phyloP scores from a whole-genome alignment of 176 grass and related monocot genomes.

The Oryza australiensis region DNA sequence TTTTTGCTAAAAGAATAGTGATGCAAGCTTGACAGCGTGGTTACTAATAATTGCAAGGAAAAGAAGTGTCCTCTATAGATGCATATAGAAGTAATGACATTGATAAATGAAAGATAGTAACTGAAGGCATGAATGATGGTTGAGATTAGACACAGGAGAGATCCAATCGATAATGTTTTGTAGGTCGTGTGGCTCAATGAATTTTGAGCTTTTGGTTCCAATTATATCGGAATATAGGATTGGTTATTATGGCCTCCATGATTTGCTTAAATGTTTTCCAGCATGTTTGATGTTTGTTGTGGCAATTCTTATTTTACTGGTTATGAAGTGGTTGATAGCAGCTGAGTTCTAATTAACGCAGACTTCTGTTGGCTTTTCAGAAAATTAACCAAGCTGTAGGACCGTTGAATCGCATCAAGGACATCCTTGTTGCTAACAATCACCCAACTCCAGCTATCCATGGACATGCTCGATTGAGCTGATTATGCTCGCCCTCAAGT shows the following conservation, averaged over 20 bases:
- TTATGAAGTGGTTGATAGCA: neutral
- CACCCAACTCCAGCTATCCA: conserved; percentile 31
- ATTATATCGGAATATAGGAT: no score
- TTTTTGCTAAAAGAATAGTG: no score
- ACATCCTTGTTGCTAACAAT: conserved; percentile 48
- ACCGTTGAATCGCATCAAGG: conserved; percentile 56
- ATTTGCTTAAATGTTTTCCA: neutral
- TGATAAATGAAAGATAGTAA: no score
- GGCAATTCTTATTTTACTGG: neutral
- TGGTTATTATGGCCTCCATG: neutral
- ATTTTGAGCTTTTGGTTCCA: no score
- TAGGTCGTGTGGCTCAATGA: no score
- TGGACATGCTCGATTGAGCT: conserved; percentile 37
- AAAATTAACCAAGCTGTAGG: conserved; percentile 38
- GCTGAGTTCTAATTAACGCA: neutral
- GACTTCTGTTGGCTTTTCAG: conserved; percentile 39
- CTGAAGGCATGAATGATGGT: no score
- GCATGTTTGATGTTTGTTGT: neutral
- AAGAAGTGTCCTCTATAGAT: no score
- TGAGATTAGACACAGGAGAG: no score
- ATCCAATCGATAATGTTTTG: no score
- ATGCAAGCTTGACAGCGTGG: no score
- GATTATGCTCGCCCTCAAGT: neutral
- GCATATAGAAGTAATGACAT: no score
- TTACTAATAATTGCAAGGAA: no score